phyloP scores from a whole-genome alignment of 2,329 filamentous ascomycete genomes.

The Epichloe aotearoae region DNA sequence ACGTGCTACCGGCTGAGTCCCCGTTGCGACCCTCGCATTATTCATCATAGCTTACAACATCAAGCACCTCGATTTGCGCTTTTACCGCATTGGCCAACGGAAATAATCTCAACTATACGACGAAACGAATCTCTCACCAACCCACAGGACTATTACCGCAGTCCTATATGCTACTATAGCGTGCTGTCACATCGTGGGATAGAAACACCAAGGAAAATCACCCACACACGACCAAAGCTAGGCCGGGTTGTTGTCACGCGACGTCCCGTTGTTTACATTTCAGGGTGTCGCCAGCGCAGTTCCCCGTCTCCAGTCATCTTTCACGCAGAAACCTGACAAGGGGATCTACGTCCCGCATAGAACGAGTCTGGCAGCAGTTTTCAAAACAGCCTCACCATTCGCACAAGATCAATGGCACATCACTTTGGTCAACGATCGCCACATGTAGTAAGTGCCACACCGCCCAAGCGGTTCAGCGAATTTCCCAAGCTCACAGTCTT shows the following conservation, averaged over 20 bases:
- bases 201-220: not conserved
- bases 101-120: not conserved
- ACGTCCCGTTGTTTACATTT: not conserved
- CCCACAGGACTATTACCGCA: not conserved
- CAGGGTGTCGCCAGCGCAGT: no score
- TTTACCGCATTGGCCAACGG: not conserved
- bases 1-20: not conserved
- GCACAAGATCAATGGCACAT: slow-evolving; percentile 2
- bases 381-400: not conserved
- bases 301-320: no score
- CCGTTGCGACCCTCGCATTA: not conserved
- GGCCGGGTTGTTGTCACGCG: not conserved
- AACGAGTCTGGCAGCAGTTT: not conserved
- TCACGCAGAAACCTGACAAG: no score
- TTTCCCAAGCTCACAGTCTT: not conserved
- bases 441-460: slow-evolving; percentile 2
- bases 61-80: not conserved
- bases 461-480: not conserved
- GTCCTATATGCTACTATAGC: not conserved
- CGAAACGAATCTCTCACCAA: not conserved
- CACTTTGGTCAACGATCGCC: slow-evolving; percentile 1
- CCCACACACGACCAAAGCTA: not conserved
- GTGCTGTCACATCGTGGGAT: not conserved
- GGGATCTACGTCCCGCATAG: not conserved
- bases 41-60: not conserved